Conservation (phyloP, 2,329 filamentous ascomycete species). For the Corynespora cassiicola region DNA sequence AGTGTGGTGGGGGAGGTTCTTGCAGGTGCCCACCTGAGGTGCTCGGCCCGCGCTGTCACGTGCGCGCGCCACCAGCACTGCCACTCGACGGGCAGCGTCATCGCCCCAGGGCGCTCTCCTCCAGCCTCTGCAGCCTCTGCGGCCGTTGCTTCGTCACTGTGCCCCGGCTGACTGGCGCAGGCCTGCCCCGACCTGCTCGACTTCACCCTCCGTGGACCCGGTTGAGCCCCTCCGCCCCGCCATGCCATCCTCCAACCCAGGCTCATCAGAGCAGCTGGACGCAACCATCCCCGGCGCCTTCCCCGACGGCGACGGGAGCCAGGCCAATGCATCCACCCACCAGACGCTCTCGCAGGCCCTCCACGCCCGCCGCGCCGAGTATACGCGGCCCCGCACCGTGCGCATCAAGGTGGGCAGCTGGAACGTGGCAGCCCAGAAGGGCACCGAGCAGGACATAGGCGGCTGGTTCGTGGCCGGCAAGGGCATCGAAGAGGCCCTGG, state of each 20-base stretch:
- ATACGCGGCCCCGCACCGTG: slow-evolving; percentile 74
- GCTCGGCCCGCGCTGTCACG: background rate
- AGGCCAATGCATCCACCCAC: slow-evolving; percentile 43
- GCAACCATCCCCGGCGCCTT: slow-evolving; percentile 59
- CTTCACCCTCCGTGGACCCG: background rate
- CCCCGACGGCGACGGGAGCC: slow-evolving; percentile 35
- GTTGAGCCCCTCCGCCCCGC: slow-evolving; percentile 24
- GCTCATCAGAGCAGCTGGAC: slow-evolving; percentile 44
- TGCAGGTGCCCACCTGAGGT: background rate
- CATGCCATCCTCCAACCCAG: slow-evolving; percentile 30
- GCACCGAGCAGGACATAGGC: slow-evolving; percentile 85
- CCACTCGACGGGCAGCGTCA: slow-evolving; percentile 4
- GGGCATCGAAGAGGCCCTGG: slow-evolving; percentile 70
- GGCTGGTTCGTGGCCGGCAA: slow-evolving; percentile 86
- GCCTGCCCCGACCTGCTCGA: background rate
- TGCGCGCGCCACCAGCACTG: background rate
- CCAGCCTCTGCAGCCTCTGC: background rate
- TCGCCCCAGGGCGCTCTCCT: background rate
- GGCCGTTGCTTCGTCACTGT: slow-evolving; percentile 1
- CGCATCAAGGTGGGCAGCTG: slow-evolving; percentile 91
- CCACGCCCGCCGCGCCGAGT: slow-evolving; percentile 78
- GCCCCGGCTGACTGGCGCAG: slow-evolving; percentile 6
- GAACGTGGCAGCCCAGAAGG: slow-evolving; percentile 88
- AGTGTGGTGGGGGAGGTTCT: too few relatives aligned
- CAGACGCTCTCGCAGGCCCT: slow-evolving; percentile 65